These are phyloP conservation scores for Sclerotinia subarctica DNA, from an alignment of 2,329 filamentous ascomycete species.

Conservation along the genomic window DNA sequence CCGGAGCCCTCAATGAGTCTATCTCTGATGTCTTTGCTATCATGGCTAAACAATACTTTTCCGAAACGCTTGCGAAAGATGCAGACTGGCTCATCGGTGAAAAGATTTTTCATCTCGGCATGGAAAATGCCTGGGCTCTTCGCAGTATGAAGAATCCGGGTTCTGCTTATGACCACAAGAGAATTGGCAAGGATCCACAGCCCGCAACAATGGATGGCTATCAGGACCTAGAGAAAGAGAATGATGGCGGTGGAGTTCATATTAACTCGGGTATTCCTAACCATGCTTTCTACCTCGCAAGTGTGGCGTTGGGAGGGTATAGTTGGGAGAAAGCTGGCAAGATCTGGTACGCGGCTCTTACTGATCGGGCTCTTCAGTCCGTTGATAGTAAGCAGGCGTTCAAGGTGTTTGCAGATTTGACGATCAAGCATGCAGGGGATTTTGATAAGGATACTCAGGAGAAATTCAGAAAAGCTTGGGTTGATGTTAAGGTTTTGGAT, in stretches of 20 bases:
- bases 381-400: constrained; percentile 15
- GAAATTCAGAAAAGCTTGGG: constrained; percentile 21
- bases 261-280: constrained; percentile 57
- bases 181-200: constrained; percentile 54
- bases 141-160: constrained; percentile 54
- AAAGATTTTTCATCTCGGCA: too few species aligned
- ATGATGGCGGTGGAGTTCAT: constrained; percentile 54
- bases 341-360: constrained; percentile 31
- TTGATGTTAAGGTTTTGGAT: constrained; percentile 10
- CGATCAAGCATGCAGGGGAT: constrained; percentile 11
- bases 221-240: constrained; percentile 32
- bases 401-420: constrained; percentile 13
- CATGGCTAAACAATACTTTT: constrained; percentile 48
- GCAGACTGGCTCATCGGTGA: constrained; percentile 40
- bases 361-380: not conserved
- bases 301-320: constrained; percentile 49
- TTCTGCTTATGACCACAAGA: constrained; percentile 51
- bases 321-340: constrained; percentile 42
- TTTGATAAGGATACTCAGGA: constrained; percentile 14
- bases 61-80: constrained; percentile 38
- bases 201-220: constrained; percentile 48
- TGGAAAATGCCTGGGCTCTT: constrained; percentile 50
- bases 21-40: too few species aligned
- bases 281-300: constrained; percentile 52
- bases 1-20: too few species aligned